Percentiles rank a stretch among this genome's conserved stretches.
Evolutionary conservation across 2,329 filamentous ascomycete species (phyloP).

Genomic region (Colletotrichum sp.): DNA sequence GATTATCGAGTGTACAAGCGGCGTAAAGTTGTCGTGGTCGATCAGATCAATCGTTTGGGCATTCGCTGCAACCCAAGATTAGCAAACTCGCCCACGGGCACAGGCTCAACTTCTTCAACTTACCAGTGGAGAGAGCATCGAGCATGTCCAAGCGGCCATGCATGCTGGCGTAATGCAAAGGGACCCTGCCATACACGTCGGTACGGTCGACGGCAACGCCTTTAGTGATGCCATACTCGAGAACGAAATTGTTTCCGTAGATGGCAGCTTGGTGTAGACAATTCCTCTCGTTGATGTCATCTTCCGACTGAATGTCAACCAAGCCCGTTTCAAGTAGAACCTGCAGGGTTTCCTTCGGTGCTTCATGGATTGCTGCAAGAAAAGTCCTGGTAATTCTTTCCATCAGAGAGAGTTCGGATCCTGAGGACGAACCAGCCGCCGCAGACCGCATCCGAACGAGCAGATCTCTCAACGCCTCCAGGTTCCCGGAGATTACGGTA

Average conservation of each 20-base stretch:
- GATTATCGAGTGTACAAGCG: constrained; percentile 92
- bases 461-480: constrained; percentile 79
- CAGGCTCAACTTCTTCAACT: constrained; percentile 16
- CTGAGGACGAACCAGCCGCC: constrained; percentile 56
- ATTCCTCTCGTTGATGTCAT: constrained; percentile 97
- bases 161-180: constrained; percentile 95
- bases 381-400: constrained; percentile 91
- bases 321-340: constrained; percentile 80
- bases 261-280: constrained; percentile 97
- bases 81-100: constrained; percentile 9
- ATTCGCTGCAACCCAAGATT: constrained; percentile 52
- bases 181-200: constrained; percentile 93
- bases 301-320: constrained; percentile 90
- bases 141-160: constrained; percentile 89
- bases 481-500: constrained; percentile 82
- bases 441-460: constrained; percentile 71
- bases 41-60: constrained; percentile 82
- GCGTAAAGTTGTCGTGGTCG: constrained; percentile 97
- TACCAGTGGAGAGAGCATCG: constrained; percentile 71
- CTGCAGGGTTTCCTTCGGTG: constrained; percentile 75
- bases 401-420: constrained; percentile 55
- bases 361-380: constrained; percentile 86
- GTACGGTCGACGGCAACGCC: constrained; percentile 79
- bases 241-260: constrained; percentile 81
- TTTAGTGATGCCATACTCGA: constrained; percentile 75